These are phyloP conservation scores for Neckera pumila DNA, from an alignment of 225 moss, liverwort and hornwort species.

Conservation along the genomic window DNA sequence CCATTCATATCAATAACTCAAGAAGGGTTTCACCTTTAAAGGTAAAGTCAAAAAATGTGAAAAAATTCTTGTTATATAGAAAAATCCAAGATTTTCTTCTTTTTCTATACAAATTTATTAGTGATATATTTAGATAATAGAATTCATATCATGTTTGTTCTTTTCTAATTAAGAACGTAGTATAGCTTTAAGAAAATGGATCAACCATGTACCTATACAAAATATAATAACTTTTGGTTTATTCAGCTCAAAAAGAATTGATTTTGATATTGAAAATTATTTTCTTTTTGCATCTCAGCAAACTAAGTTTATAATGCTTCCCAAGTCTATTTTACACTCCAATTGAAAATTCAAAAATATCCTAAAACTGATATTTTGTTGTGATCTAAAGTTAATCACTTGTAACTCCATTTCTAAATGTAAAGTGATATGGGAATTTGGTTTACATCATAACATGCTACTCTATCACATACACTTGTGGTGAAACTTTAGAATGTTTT, in stretches of 20 bases:
- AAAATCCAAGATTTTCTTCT: not conserved
- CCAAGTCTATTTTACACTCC: not conserved
- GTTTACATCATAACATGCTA: not conserved
- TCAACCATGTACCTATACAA: not conserved
- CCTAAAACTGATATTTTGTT: not conserved
- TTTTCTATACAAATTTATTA: not conserved
- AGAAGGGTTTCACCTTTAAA: not conserved
- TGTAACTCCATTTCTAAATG: not conserved
- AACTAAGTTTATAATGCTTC: not conserved
- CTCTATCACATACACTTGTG: not conserved
- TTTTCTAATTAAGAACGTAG: not conserved
- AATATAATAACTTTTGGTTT: not conserved
- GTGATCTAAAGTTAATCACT: not conserved
- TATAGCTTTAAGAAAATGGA: not conserved
- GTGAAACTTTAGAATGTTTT: not conserved
- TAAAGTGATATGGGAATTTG: not conserved
- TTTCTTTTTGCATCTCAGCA: not conserved
- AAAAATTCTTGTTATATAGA: too few relatives aligned
- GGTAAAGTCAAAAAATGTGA: not conserved
- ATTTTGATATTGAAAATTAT: not conserved
- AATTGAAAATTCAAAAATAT: not conserved
- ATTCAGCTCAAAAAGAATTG: not conserved
- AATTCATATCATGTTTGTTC: not conserved
- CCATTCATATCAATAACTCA: not conserved
- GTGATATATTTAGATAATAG: not conserved